Evolutionary conservation across 1,284 basidiomycete species (phyloP), one percentile per base, ranked within the genome.

Genomic region (Ustilago bromivora): DNA sequence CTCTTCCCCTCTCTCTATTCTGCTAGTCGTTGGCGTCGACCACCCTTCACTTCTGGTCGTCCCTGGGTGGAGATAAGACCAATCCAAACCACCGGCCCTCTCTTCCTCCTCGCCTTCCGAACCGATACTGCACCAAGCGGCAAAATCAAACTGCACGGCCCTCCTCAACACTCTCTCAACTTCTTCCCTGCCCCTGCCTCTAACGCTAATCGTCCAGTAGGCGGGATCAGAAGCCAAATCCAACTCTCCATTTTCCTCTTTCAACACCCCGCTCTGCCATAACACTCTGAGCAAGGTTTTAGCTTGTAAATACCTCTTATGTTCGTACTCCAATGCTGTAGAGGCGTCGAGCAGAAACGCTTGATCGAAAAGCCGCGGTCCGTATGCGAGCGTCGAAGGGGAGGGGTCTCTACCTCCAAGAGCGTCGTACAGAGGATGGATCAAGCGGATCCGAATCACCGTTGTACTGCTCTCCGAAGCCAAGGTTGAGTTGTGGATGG

Each of bases 211-310:
- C 10, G 23, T 66, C 74, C 69, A 76, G 1, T 23, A 5, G 0
- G 40, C 57, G 1, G 67, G 57, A 6, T 71, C 58, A 4, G 19
- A n/a, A 2, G 4, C 17, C 10, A 76, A 5, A 41, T 76, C 62
- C 38, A 76, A 46, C 41, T 61, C 56, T 10, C 28, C 23, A 2
- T 35, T 54, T 1, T 55, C 34, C 5, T 32, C 55, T 17, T 10
- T 51, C 6, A 63, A 36, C 28, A 59, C 11, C 1, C 40, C 57
- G 0, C 28, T 12, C 2, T 61, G 41, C 66, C 66, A 73, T 8
- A 78, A 51, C 11, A 65, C 63, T 2, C 71, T 41, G 9, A 78
- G 40, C 11, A 78, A 7, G 2, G 67, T 55, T 49, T 74, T 73
- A 2, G 70, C 70, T 2, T 54, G 57, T 3, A 78, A 31, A 34